Base-by-base conservation (phyloP, 805 yeast genomes). In the Hanseniaspora nectarophila region DNA sequence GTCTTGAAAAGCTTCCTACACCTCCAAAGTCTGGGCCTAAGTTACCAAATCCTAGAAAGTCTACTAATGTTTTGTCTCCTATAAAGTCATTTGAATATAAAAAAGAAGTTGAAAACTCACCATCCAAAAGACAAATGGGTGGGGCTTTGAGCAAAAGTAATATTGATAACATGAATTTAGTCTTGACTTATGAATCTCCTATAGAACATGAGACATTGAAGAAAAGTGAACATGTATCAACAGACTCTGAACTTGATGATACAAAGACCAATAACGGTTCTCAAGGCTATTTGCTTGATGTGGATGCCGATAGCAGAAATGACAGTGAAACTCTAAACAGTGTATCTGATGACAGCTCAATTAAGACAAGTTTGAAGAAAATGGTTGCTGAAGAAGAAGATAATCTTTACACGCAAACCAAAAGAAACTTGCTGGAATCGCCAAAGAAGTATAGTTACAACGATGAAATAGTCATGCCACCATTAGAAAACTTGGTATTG, bases 31-130 rank as follows among this genome's bases (percentile, higher is more conserved):
- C 45, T 5, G 43, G 40, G 3, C 54, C 54, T 16, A 42, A 32
- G 21, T 23, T 52, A 16, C 54, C 54, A 5, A 52, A 52, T 18
- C 54, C 54, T 15, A 45, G 51, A 42, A 52, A 52, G 9, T 33
- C 45, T 5, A 24, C 47, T 1, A 52, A 21, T 21, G 38, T 33
- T 7, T 16, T 34, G 2, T 49, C 53, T 1, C 53, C 53, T 1
- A n/a, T 33, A 2, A 49, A 42, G 24, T 31, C 8, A 3, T 28
- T 15, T 28, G 24, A 26, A 3, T 18, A 42, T 12, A 34, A 26
- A 16, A 18, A 15, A 9, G 15, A 26, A 28, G 37, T 18, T 10
- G 10, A n/a, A 10, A 28, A 20, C 13, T 49, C 53, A 5, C 53
- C 53, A 18, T 33, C 46, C 2, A 49, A 49, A 18, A 49, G 53